A percentile compares a stretch with the other conserved stretches of the same genome.
Conservation (phyloP, 169 alveolate genomes). For the Theileria sp. region DNA sequence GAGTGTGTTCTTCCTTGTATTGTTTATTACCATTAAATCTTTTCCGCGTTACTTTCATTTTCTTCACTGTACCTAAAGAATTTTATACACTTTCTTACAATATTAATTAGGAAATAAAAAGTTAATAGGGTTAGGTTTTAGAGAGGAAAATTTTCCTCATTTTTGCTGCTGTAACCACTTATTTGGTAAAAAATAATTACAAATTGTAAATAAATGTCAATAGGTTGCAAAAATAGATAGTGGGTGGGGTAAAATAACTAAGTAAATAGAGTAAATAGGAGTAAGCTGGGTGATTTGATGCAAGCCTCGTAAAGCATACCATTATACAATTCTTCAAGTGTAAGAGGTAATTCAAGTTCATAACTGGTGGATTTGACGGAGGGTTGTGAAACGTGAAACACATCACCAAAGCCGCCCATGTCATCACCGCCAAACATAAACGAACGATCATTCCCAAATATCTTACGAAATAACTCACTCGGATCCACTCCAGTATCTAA, state of each 20-base stretch:
- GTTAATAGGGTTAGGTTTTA: too few relatives aligned
- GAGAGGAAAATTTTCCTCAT: too few relatives aligned
- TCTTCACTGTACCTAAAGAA: slow-evolving; percentile 64
- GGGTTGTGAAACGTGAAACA: slow-evolving; percentile 38
- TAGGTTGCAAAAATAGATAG: too few relatives aligned
- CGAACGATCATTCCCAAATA: slow-evolving; percentile 79
- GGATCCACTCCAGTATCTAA: slow-evolving; percentile 81
- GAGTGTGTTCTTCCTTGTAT: slow-evolving; percentile 81
- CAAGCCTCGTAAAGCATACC: slow-evolving; percentile 33
- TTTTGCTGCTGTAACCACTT: too few relatives aligned
- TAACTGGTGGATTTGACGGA: slow-evolving; percentile 68
- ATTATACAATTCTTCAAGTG: slow-evolving; percentile 75
- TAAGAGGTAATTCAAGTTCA: slow-evolving; percentile 79
- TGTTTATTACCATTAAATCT: slow-evolving; percentile 72
- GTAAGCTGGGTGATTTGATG: too few relatives aligned
- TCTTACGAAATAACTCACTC: slow-evolving; percentile 76
- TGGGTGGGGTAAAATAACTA: too few relatives aligned
- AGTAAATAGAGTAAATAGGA: too few relatives aligned
- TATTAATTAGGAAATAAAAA: too few relatives aligned
- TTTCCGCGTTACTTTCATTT: slow-evolving; percentile 81
- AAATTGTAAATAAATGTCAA: too few relatives aligned
- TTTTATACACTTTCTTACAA: not conserved
- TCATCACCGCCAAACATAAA: slow-evolving; percentile 76
- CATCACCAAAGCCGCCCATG: slow-evolving; percentile 75
- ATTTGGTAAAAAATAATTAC: too few relatives aligned